A percentile compares a stretch with the other conserved stretches of the same genome.
These are phyloP conservation scores for Penicillium coprophilum DNA, from an alignment of 495 filamentous ascomycete species.

Conservation along the genomic window DNA sequence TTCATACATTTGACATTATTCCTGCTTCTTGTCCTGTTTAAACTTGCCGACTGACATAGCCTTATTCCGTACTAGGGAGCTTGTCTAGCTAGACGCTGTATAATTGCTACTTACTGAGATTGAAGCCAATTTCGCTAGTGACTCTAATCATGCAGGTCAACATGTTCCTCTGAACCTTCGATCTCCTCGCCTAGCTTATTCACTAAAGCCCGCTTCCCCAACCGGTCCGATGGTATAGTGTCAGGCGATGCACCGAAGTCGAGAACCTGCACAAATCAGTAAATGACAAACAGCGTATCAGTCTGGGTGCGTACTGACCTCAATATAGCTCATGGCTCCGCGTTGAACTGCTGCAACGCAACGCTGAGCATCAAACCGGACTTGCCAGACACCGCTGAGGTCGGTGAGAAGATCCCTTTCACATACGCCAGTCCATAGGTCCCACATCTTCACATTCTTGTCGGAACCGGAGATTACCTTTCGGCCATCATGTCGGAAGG, in stretches of 20 bases:
- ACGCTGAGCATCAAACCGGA: slow-evolving; percentile 89
- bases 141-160: not conserved
- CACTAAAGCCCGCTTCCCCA: slow-evolving; percentile 77
- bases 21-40: not conserved
- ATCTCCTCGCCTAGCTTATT: slow-evolving; percentile 53
- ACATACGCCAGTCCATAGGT: slow-evolving; percentile 85
- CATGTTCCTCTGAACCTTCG: not conserved
- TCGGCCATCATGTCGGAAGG: slow-evolving; percentile 95
- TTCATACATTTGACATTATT: not conserved
- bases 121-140: not conserved
- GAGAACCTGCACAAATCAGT: slow-evolving; percentile 57
- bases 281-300: slow-evolving; percentile 21
- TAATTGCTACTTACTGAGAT: no score
- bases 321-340: slow-evolving; percentile 86
- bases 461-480: slow-evolving; percentile 97
- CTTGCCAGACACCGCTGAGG: slow-evolving; percentile 94
- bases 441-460: slow-evolving; percentile 97
- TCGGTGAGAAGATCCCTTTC: slow-evolving; percentile 91
- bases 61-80: no score
- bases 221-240: slow-evolving; percentile 66
- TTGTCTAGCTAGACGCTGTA: no score
- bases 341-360: slow-evolving; percentile 97
- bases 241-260: slow-evolving; percentile 89
- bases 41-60: not conserved
- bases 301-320: slow-evolving; percentile 60